Percentiles rank a stretch among this genome's conserved stretches.
These are phyloP conservation scores for Fomitopsis serialis DNA, from an alignment of 768 basidiomycete genomes.

Conservation along the genomic window DNA sequence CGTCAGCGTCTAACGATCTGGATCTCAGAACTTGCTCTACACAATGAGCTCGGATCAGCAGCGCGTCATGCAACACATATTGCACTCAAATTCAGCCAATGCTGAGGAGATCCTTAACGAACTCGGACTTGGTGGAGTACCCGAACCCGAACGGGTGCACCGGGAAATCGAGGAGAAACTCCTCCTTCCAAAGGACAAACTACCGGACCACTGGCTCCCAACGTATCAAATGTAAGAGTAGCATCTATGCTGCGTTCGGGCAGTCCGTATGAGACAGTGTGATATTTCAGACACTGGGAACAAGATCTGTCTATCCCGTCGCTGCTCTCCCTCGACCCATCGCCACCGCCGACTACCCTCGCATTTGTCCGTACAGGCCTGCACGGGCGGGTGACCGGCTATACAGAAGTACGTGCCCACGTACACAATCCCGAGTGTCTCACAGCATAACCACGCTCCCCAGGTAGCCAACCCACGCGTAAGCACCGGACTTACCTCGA, in stretches of 20 bases:
- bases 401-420: slow-evolving; percentile 57
- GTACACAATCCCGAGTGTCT: background rate
- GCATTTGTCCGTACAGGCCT: slow-evolving; percentile 74
- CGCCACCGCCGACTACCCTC: slow-evolving; percentile 69
- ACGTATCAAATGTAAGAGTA: slow-evolving; percentile 75
- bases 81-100: slow-evolving; percentile 37
- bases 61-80: slow-evolving; percentile 21
- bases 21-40: background rate
- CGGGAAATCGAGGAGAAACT: slow-evolving; percentile 71
- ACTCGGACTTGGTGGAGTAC: slow-evolving; percentile 53
- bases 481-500: slow-evolving; percentile 76
- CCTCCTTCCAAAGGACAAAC: slow-evolving; percentile 57
- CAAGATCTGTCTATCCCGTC: slow-evolving; percentile 53
- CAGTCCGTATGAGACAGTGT: background rate
- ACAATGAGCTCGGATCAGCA: slow-evolving; percentile 3
- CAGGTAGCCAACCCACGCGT: slow-evolving; percentile 52
- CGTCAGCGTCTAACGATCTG: background rate
- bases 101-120: slow-evolving; percentile 41
- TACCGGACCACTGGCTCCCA: slow-evolving; percentile 71
- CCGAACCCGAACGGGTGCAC: slow-evolving; percentile 55
- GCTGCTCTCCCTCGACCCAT: slow-evolving; percentile 59
- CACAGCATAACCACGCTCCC: background rate
- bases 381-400: slow-evolving; percentile 76
- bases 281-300: slow-evolving; percentile 62
- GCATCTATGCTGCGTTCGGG: slow-evolving; percentile 2